phyloP scores from a whole-genome alignment of 495 filamentous ascomycete species.

The Patellaria atrata region DNA sequence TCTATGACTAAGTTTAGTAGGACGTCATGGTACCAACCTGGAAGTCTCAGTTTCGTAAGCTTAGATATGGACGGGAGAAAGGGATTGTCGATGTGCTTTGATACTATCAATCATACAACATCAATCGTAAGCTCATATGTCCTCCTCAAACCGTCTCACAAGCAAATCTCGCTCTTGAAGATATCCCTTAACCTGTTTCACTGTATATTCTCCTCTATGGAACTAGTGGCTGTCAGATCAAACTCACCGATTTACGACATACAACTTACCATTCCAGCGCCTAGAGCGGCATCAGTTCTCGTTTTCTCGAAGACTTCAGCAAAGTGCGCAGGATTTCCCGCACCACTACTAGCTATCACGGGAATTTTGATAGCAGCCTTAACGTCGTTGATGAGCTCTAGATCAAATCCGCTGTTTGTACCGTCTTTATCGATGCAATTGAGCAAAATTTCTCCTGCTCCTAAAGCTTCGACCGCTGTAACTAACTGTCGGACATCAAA shows the following conservation, averaged over 20 bases:
- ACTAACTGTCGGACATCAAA: conserved; percentile 80
- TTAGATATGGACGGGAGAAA: too few relatives aligned
- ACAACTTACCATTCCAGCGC: conserved; percentile 72
- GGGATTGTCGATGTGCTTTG: too few relatives aligned
- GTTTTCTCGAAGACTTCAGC: conserved; percentile 78
- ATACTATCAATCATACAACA: too few relatives aligned
- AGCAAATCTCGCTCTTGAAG: conserved; percentile 54
- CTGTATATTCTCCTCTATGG: conserved; percentile 87
- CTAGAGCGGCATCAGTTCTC: conserved; percentile 78
- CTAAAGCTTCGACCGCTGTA: conserved; percentile 88
- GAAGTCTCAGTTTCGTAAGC: too few relatives aligned
- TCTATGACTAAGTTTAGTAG: too few relatives aligned
- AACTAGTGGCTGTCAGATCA: conserved; percentile 38
- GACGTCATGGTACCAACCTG: too few relatives aligned
- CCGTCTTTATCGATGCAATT: conserved; percentile 98
- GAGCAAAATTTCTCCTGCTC: conserved; percentile 81
- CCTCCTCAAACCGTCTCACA: conserved; percentile 57
- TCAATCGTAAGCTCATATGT: conserved; percentile 17
- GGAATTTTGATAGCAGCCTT: conserved; percentile 77
- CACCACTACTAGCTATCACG: conserved; percentile 89
- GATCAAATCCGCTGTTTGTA: conserved; percentile 86
- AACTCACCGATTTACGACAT: background rate
- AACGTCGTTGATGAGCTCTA: conserved; percentile 79
- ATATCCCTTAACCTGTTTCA: conserved; percentile 83
- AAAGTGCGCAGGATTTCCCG: conserved; percentile 81